phyloP scores from a whole-genome alignment of 2,329 filamentous ascomycete species.

The Ophiostoma quercus region DNA sequence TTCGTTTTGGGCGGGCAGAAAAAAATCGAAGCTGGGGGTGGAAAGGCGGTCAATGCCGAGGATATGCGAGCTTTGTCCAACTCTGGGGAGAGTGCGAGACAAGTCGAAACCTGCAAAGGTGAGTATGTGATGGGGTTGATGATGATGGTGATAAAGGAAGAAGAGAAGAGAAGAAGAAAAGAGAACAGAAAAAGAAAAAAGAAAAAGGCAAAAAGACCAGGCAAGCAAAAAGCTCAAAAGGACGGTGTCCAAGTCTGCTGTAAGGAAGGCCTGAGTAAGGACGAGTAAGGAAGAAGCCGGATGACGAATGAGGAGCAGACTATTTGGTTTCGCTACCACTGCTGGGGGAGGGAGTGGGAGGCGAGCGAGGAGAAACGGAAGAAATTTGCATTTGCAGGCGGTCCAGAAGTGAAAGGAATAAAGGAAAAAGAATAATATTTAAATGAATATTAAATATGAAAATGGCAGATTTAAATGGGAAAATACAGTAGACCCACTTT shows the following conservation, averaged over 20 bases:
- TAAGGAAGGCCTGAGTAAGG: constrained; percentile 19
- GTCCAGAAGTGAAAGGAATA: constrained; percentile 6
- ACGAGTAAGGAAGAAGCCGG: constrained; percentile 24
- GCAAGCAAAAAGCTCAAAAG: constrained; percentile 6
- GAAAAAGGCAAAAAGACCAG: constrained; percentile 14
- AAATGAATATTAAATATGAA: not conserved
- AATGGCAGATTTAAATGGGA: not conserved
- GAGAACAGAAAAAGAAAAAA: not conserved
- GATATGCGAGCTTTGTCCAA: constrained; percentile 23
- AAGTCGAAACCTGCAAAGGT: constrained; percentile 12
- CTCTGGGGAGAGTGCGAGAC: constrained; percentile 14
- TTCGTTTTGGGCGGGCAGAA: constrained; percentile 24
- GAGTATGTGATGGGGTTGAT: constrained; percentile 3
- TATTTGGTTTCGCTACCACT: constrained; percentile 17
- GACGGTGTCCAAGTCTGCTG: constrained; percentile 1
- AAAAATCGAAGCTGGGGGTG: constrained; percentile 23
- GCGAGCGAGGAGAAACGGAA: constrained; percentile 15
- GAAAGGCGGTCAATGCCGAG: constrained; percentile 28
- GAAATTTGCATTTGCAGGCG: constrained; percentile 10
- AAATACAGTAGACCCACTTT: not conserved
- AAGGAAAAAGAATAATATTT: constrained; percentile 13
- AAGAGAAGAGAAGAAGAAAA: not conserved
- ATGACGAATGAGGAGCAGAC: constrained; percentile 24
- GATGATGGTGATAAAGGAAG: not conserved
- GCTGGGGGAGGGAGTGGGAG: constrained; percentile 14